Evolutionary conservation across 2,329 filamentous ascomycete species (phyloP), one percentile per base, ranked within the genome.

Genomic region (Fusarium transvaalense): DNA sequence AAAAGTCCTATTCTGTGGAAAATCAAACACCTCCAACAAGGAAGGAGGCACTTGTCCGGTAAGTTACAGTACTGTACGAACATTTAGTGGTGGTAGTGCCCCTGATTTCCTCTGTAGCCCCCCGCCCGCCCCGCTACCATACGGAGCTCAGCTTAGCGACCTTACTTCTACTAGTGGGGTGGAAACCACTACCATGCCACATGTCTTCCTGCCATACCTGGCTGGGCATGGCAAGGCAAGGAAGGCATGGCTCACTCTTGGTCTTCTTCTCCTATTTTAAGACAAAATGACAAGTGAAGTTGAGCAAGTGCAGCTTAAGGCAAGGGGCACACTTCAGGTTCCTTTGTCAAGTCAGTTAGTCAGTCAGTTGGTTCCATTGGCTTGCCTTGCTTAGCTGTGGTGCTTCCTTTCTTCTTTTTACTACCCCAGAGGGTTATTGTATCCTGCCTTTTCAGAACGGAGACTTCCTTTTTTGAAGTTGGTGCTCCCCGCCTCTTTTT

Each of bases 191-290:
- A 21, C 64, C 29, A 47, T 66, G 62, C 64, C 65, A 68, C 64
- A 68, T 68, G 59, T 35, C 39, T 64, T 68, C 59, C 46, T 68
- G 59, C 65, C 65, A 57, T 64, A 51, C 56, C 60, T 65, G 54
- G 46, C 50, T 68, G 41, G 48, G 51, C 39, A 41, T 51, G 29
- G 25, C 23, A n/a, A 23, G 19, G 41, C 42, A 45, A 19, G 17
- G 42, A 29, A 29, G 9, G 10, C 8, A 29, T 29, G 29, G 29
- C 29, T 29, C 29, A 9, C 25, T 43, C 41, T 19, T 43, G 25
- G 17, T 29, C 29, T 17, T 29, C 29, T 17, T 55, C 60, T 54
- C 65, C 46, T 66, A 56, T 68, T 68, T 68, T 52, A 56, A 50
- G 27, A 37, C n/a, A 29, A 38, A 55, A 45, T 34, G 23, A 14